Evolutionary conservation across 192 early-diverging fungal species (phyloP).

Genomic region (Ambispora gerdemannii): DNA sequence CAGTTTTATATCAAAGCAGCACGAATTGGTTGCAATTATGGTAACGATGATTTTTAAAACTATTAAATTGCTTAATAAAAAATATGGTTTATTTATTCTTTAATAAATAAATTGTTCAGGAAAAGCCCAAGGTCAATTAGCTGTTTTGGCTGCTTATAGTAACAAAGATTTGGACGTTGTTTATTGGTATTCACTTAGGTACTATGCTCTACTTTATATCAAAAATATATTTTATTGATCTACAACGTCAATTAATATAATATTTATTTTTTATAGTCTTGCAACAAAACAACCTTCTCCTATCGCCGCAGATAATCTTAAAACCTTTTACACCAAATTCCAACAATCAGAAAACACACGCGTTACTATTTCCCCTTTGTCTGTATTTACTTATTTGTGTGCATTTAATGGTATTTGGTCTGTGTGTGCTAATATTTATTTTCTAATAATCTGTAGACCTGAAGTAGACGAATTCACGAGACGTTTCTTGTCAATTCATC

Average conservation of each 20-base stretch:
- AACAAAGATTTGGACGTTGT: conserved; percentile 43
- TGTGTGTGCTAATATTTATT: background rate
- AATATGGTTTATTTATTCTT: conserved; percentile 20
- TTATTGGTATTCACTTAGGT: conserved; percentile 50
- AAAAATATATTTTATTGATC: no score
- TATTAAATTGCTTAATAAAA: background rate
- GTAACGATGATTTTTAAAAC: background rate
- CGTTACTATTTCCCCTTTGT: background rate
- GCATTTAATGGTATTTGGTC: background rate
- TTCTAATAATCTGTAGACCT: background rate
- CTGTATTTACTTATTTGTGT: conserved; percentile 1
- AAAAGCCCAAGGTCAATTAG: conserved; percentile 45
- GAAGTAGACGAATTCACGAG: background rate
- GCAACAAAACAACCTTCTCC: conserved; percentile 49
- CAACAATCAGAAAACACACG: conserved; percentile 31
- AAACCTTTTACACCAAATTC: conserved; percentile 49
- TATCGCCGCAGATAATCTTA: conserved; percentile 51
- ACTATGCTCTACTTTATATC: background rate
- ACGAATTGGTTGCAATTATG: conserved; percentile 15
- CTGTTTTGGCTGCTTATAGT: conserved; percentile 40
- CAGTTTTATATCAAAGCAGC: conserved; percentile 19
- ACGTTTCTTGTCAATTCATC: conserved; percentile 12
- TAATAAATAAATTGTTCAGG: conserved; percentile 35
- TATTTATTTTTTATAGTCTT: conserved; percentile 36
- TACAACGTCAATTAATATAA: background rate